These are phyloP conservation scores for Lyophyllum atratum DNA, from an alignment of 768 basidiomycete genomes.

Conservation along the genomic window DNA sequence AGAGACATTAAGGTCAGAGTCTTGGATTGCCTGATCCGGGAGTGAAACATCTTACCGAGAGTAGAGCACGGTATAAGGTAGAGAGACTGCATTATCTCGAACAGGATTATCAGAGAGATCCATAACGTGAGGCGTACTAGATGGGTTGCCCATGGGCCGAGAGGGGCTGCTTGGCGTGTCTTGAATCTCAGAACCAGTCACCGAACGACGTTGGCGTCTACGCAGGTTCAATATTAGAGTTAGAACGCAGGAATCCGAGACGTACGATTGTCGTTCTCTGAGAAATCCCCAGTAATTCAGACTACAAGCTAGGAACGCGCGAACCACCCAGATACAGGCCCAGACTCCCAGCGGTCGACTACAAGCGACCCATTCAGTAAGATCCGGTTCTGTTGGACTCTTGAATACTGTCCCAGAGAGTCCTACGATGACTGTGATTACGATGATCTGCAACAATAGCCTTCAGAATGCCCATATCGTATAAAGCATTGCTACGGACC, in stretches of 20 bases:
- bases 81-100: constrained; percentile 3
- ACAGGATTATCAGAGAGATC: constrained; percentile 1
- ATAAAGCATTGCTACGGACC: constrained; percentile 19
- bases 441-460: constrained; percentile 40
- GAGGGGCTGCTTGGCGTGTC: not conserved
- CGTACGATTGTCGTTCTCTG: constrained; percentile 34
- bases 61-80: constrained; percentile 31
- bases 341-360: constrained; percentile 65
- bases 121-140: constrained; percentile 1
- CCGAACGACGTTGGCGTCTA: constrained; percentile 16
- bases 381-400: constrained; percentile 41
- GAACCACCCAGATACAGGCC: constrained; percentile 65
- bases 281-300: constrained; percentile 61
- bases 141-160: not conserved
- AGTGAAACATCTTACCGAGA: constrained; percentile 36
- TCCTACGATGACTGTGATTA: constrained; percentile 52
- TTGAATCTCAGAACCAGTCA: not conserved
- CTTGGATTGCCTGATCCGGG: constrained; percentile 20
- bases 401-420: constrained; percentile 44
- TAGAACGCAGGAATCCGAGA: not conserved
- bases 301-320: constrained; percentile 48
- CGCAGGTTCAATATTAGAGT: not conserved
- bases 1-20: not conserved
- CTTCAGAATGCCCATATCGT: constrained; percentile 2
- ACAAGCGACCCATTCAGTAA: constrained; percentile 65